Evolutionary conservation across 2,329 filamentous ascomycete species (phyloP).

Genomic region (Dryadomyces sulphureus): DNA sequence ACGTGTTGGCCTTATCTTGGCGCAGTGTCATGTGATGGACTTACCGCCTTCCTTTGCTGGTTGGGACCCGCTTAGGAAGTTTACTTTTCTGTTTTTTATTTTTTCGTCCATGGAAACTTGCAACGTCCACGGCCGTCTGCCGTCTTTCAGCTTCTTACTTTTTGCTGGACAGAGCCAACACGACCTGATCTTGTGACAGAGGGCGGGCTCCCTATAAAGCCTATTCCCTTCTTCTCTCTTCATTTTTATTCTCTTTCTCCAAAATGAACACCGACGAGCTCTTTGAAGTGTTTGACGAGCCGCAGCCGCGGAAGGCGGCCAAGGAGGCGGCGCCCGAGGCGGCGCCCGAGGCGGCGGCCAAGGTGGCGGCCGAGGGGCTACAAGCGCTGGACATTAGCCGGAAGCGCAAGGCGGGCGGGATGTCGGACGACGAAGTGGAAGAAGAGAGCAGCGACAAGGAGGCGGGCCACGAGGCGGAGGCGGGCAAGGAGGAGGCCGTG

Average conservation of each 20-base stretch:
- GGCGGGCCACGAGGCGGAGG: constrained; percentile 20
- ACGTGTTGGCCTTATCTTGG: no score
- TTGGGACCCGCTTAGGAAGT: background rate
- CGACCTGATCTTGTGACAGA: no score
- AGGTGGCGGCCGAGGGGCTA: no score
- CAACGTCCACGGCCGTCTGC: background rate
- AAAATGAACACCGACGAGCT: constrained; percentile 52
- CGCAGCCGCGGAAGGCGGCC: constrained; percentile 33
- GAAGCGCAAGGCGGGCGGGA: constrained; percentile 74
- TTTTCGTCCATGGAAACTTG: background rate
- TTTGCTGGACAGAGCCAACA: no score
- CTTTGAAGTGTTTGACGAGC: constrained; percentile 69
- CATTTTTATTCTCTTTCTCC: background rate
- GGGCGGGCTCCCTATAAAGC: background rate
- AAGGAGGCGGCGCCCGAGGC: constrained; percentile 14
- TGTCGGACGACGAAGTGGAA: constrained; percentile 12
- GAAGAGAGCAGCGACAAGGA: constrained; percentile 9
- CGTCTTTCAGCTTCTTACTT: background rate
- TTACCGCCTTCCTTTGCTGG: background rate
- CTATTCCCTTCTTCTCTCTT: background rate
- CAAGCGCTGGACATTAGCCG: constrained; percentile 18
- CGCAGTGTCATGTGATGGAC: no score
- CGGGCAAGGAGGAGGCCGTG: constrained; percentile 12
- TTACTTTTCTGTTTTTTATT: background rate
- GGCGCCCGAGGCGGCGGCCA: background rate